phyloP scores from a whole-genome alignment of 2,329 filamentous ascomycete species.

The Pestalotiopsis sp. region DNA sequence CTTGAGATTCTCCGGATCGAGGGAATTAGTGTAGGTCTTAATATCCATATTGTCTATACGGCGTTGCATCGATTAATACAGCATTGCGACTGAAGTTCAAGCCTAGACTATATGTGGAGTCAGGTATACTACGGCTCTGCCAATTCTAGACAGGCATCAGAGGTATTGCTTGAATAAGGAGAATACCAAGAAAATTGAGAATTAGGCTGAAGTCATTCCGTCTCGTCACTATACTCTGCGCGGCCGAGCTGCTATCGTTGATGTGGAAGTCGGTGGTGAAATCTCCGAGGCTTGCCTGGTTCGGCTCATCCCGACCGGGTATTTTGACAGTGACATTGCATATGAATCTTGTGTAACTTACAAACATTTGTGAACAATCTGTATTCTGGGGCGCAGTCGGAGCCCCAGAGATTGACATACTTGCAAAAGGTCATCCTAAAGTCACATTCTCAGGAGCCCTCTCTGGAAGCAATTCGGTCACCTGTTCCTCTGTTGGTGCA shows the following conservation, averaged over 20 bases:
- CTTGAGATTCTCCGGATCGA: not conserved
- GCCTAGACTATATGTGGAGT: not conserved
- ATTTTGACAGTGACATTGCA: not conserved
- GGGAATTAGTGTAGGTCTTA: not conserved
- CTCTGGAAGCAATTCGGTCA: too few relatives aligned
- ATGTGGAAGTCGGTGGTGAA: not conserved
- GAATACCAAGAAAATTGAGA: not conserved
- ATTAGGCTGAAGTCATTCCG: not conserved
- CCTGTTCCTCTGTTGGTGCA: not conserved
- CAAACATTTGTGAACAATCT: too few relatives aligned
- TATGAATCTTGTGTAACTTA: not conserved
- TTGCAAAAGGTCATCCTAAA: too few relatives aligned
- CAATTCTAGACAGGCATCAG: not conserved
- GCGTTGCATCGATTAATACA: not conserved
- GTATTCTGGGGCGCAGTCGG: too few relatives aligned
- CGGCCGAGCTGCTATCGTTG: not conserved
- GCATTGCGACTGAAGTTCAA: not conserved
- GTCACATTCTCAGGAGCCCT: too few relatives aligned
- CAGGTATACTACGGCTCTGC: not conserved
- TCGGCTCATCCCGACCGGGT: not conserved
- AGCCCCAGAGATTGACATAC: too few relatives aligned
- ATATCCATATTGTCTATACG: slow-evolving; percentile 16
- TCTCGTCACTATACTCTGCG: not conserved
- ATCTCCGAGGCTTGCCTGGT: not conserved
- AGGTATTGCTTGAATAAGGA: not conserved